These are phyloP conservation scores for Oxyria digyna DNA, from an alignment of 148 eudicot species.

Conservation along the genomic window DNA sequence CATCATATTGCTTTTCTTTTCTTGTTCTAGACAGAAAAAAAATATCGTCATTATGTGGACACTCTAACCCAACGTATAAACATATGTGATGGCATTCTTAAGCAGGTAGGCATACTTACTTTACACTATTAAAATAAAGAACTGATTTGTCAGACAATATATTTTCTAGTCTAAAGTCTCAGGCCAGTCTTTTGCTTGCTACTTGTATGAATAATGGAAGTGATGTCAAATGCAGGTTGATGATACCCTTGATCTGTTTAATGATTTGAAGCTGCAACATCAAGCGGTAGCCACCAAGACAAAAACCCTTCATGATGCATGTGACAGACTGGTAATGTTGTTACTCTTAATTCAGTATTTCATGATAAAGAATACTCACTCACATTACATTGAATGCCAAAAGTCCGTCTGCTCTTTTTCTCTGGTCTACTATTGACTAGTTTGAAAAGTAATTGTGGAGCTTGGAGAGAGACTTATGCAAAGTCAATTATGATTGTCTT, in stretches of 20 bases:
- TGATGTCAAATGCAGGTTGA: constrained; percentile 52
- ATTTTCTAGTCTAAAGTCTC: not conserved
- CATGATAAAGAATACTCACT: not conserved
- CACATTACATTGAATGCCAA: not conserved
- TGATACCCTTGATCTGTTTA: constrained; percentile 85
- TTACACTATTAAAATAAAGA: not conserved
- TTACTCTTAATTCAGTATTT: not conserved
- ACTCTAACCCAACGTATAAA: constrained; percentile 74
- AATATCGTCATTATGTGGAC: constrained; percentile 87
- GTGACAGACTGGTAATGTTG: constrained; percentile 78
- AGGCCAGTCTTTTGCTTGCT: not conserved
- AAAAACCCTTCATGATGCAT: constrained; percentile 96
- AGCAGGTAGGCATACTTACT: constrained; percentile 37
- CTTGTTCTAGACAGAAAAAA: constrained; percentile 81
- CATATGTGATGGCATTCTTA: constrained; percentile 80
- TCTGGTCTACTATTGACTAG: not conserved
- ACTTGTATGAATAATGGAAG: not conserved
- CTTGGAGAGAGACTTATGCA: constrained; percentile 1
- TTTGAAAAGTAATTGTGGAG: not conserved
- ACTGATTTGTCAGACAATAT: not conserved
- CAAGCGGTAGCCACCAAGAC: constrained; percentile 94
- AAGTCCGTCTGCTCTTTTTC: not conserved
- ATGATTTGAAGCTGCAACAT: constrained; percentile 87
- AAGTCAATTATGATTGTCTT: not conserved
- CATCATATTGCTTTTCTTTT: constrained; percentile 8